Conservation (phyloP, 2,329 filamentous ascomycete genomes). For the Aspergillus luchuensis region DNA sequence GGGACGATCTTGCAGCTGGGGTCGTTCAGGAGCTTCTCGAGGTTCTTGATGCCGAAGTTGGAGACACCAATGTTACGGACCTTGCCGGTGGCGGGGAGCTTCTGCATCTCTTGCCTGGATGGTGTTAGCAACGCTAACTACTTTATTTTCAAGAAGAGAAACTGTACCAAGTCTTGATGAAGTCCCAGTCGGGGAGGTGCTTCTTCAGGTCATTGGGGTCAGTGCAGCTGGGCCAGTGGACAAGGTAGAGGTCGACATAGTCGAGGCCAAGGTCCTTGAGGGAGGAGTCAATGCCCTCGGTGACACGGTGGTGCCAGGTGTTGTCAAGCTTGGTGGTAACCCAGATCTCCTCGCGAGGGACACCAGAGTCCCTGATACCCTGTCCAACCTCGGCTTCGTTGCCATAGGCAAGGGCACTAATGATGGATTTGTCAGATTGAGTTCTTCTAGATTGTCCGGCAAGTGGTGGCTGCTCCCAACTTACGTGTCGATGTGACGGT, state of each 20-base stretch:
- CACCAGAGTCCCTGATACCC: slow-evolving; percentile 66
- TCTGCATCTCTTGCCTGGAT: slow-evolving; percentile 55
- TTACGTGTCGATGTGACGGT: slow-evolving; percentile 59
- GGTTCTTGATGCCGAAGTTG: slow-evolving; percentile 80
- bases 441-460: not conserved
- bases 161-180: slow-evolving; percentile 69
- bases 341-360: slow-evolving; percentile 68
- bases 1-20: slow-evolving; percentile 57
- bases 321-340: slow-evolving; percentile 72
- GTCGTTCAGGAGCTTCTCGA: slow-evolving; percentile 73
- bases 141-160: no score
- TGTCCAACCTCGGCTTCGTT: slow-evolving; percentile 69
- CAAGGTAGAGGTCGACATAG: slow-evolving; percentile 72
- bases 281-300: slow-evolving; percentile 63
- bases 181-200: slow-evolving; percentile 76
- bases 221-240: slow-evolving; percentile 66
- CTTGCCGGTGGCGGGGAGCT: slow-evolving; percentile 56
- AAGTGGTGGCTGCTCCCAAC: slow-evolving; percentile 21
- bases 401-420: slow-evolving; percentile 52
- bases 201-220: slow-evolving; percentile 56
- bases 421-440: slow-evolving; percentile 2
- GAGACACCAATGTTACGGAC: slow-evolving; percentile 81
- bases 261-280: slow-evolving; percentile 66
- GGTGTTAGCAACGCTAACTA: slow-evolving; percentile 58
- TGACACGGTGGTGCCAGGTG: slow-evolving; percentile 63